Percentiles rank a stretch among this genome's conserved stretches.
These are phyloP conservation scores for Peronosclerospora sorghi DNA, from an alignment of 352 stramenopile species.

Conservation along the genomic window DNA sequence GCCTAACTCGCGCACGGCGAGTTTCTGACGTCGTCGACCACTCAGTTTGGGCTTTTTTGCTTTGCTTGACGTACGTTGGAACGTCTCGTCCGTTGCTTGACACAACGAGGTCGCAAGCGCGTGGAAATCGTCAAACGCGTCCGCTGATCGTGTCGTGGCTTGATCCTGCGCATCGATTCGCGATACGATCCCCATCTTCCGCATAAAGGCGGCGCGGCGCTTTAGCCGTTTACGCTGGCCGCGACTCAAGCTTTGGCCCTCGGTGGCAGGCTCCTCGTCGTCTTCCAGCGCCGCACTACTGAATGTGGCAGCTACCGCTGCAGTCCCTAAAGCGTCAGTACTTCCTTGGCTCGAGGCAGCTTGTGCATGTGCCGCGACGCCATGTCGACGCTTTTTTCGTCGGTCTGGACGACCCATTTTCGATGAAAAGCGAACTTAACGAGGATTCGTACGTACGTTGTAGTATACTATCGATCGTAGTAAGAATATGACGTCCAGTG, in stretches of 20 bases:
- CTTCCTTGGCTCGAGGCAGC: conserved; percentile 16
- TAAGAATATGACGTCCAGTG: too few species aligned
- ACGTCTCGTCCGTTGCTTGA: conserved; percentile 31
- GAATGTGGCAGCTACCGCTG: conserved; percentile 57
- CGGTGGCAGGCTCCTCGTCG: conserved; percentile 27
- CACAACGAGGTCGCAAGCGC: conserved; percentile 68
- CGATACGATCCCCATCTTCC: conserved; percentile 78
- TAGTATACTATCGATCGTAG: too few species aligned
- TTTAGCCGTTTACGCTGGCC: conserved; percentile 81
- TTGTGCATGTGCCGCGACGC: conserved; percentile 34
- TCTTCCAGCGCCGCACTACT: conserved; percentile 25
- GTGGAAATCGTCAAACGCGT: conserved; percentile 59
- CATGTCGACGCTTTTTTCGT: conserved; percentile 50
- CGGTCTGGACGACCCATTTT: conserved; percentile 52
- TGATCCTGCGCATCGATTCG: conserved; percentile 49
- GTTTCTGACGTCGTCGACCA: conserved; percentile 73
- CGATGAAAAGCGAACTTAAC: too few species aligned
- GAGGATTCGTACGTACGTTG: too few species aligned
- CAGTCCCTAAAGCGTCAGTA: conserved; percentile 26
- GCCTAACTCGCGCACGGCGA: conserved; percentile 71
- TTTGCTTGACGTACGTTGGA: conserved; percentile 6
- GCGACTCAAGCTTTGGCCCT: conserved; percentile 45
- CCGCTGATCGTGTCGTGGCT: conserved; percentile 34
- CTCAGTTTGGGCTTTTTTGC: conserved; percentile 64
- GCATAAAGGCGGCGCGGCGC: conserved; percentile 67